Evolutionary conservation across 306 rosid genomes (phyloP), one percentile per base, ranked within the genome.

Genomic region (Inga laurina): DNA sequence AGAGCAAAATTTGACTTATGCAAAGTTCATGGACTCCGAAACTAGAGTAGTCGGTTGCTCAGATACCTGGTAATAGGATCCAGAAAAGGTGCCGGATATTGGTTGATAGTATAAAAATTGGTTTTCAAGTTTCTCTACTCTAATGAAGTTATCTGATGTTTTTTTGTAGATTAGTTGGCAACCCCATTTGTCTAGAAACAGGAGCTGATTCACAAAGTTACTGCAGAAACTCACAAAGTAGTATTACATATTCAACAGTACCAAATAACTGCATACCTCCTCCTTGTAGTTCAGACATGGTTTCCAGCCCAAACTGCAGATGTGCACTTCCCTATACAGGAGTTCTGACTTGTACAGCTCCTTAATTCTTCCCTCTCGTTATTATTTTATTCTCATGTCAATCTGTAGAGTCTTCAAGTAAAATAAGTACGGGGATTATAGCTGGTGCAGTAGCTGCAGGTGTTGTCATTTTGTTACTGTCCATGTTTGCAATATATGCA

Each of bases 261-360:
- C 0, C 49, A 30, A 87, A 80, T 68, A 76, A 70, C 67, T 94
- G 97, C 79, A 3, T 27, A 21, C 45, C 79, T 57, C 73, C 27
- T 77, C 3, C 16, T 2, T 94, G 98, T 83, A 37, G 41, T 75
- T 34, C 78, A 0, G 10, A 73, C 72, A 86, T 84, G 88, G 64
- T 81, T 83, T 54, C 85, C 1, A 93, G 93, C 78, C 97, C 97
- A 11, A 91, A 83, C 82, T 94, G 98, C 78, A 82, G n/a, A 85
- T 94, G 97, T 80, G 92, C 92, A 81, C 77, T 82, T 84, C 93
- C 97, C 37, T 93, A 86, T 76, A 21, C 32, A 16, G 97, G 94
- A 67, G 39, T 41, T 64, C 87, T 94, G 43, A 0, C 2, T 83
- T 93, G 91, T 62, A 85, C 91, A 88, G 91, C 91, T 0, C 4